Base-by-base conservation (phyloP, 2,329 filamentous ascomycete species). In the Alternaria tenuissima region DNA sequence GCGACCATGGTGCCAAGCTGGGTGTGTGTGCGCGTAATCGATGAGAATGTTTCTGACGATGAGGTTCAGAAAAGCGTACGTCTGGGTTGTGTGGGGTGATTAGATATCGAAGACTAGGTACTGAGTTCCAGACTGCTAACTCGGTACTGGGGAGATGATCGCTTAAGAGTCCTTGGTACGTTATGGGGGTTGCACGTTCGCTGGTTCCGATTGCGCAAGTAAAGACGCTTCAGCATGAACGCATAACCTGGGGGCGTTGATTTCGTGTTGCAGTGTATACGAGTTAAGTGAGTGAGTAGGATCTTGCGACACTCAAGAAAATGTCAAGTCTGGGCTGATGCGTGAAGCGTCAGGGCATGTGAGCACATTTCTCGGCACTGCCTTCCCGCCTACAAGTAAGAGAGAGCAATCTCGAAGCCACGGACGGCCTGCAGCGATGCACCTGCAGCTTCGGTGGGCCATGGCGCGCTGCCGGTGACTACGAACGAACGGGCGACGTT, bases 301-400 rank as follows among this genome's bases (percentile, higher is more conserved):
- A 68, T 73, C 52, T 61, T 72, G 75, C 67, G 74, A 76, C 73
- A 71, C 65, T 68, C 68, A 73, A 73, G 73, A 69, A 62, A 36
- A 20, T 56, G 65, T 63, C 67, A 71, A 71, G 66, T 52, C 64
- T 62, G 49, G 59, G 73, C 70, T 76, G 75, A 76, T 64, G 72
- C 76, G 59, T 65, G 64, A 59, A 72, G 68, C 70, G 73, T 71
- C 63, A 55, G 67, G 63, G 56, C 51, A 43, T 47, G 57, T 48
- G 48, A 63, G 65, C 48, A 26, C 16, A 46, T 57, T 49, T 52
- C 30, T 22, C 48, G 54, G 54, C 28, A 42, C 47, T 46, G 32
- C 26, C 53, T 39, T 20, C 41, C 47, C 12, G 48, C 48, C 48
- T 44, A 57, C 54, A 22, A 32, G 47, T 22, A 20, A 48, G 32